These are phyloP conservation scores for Botrytis cinerea DNA, from an alignment of 2,329 filamentous ascomycete species.

Conservation along the genomic window DNA sequence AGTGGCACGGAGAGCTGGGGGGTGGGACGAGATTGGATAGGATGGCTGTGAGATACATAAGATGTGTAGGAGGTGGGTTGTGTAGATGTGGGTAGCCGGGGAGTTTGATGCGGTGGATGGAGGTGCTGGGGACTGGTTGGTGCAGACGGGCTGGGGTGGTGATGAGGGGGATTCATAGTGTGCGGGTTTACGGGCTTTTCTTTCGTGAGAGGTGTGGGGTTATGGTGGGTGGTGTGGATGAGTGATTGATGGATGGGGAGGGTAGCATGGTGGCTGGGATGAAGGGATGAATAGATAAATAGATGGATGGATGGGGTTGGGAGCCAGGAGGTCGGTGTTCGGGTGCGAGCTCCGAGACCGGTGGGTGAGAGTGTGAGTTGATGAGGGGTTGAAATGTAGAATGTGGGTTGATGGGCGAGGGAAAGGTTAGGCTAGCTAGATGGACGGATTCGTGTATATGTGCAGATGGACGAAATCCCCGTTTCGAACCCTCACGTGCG, in stretches of 20 bases:
- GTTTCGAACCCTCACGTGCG: not conserved
- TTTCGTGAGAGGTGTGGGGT: not conserved
- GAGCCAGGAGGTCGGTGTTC: constrained; percentile 11
- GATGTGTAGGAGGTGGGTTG: not conserved
- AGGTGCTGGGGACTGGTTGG: not conserved
- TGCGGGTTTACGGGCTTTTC: not conserved
- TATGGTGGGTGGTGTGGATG: not conserved
- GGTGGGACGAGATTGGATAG: not conserved
- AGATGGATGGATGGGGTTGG: not conserved
- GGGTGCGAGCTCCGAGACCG: not conserved
- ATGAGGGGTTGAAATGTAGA: not conserved
- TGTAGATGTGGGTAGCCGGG: not conserved
- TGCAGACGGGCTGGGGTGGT: not conserved
- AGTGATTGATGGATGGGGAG: not conserved
- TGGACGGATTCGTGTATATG: not conserved
- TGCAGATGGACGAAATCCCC: not conserved
- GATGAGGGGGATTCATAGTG: not conserved
- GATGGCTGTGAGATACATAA: not conserved
- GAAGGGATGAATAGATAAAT: not conserved
- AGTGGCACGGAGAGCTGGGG: too few species aligned
- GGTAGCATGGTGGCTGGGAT: not conserved
- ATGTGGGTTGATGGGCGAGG: not conserved
- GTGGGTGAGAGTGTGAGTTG: not conserved
- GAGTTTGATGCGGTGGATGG: not conserved
- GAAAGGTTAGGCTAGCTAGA: not conserved